Conservation (phyloP, 768 basidiomycete genomes). For the Lactarius akahatsu region DNA sequence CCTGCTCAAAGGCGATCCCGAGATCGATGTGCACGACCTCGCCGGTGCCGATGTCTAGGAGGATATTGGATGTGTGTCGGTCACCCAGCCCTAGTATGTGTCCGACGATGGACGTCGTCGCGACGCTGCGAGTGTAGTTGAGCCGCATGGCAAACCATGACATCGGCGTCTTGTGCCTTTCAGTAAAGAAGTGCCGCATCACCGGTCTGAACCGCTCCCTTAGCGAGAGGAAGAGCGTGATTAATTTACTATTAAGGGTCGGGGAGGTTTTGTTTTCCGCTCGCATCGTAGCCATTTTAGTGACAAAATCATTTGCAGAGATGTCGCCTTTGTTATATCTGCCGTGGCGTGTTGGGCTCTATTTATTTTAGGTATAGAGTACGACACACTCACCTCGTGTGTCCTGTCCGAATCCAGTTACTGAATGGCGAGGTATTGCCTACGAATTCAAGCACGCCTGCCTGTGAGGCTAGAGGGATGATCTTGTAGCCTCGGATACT, state of each 20-base stretch:
- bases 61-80: constrained; percentile 88
- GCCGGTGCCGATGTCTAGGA: constrained; percentile 78
- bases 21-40: constrained; percentile 96
- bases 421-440: constrained; percentile 66
- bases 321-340: constrained; percentile 71
- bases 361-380: neutral
- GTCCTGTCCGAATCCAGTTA: constrained; percentile 62
- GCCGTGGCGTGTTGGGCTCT: neutral
- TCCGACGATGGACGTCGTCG: constrained; percentile 91
- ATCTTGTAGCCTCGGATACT: constrained; percentile 85
- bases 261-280: constrained; percentile 34
- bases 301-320: constrained; percentile 36
- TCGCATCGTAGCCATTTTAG: constrained; percentile 37
- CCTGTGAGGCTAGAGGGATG: constrained; percentile 74
- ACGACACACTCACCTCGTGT: constrained; percentile 48
- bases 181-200: constrained; percentile 93
- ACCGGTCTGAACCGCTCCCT: constrained; percentile 66
- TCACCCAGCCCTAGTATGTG: constrained; percentile 92
- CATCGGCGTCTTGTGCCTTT: constrained; percentile 83
- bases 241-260: constrained; percentile 34
- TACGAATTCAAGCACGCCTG: constrained; percentile 92
- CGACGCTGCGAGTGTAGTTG: constrained; percentile 88
- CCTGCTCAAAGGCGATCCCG: constrained; percentile 96
- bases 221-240: constrained; percentile 33
- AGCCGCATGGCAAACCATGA: constrained; percentile 91